Evolutionary conservation across 768 basidiomycete genomes (phyloP).

Genomic region (Rhizopogon salebrosus): DNA sequence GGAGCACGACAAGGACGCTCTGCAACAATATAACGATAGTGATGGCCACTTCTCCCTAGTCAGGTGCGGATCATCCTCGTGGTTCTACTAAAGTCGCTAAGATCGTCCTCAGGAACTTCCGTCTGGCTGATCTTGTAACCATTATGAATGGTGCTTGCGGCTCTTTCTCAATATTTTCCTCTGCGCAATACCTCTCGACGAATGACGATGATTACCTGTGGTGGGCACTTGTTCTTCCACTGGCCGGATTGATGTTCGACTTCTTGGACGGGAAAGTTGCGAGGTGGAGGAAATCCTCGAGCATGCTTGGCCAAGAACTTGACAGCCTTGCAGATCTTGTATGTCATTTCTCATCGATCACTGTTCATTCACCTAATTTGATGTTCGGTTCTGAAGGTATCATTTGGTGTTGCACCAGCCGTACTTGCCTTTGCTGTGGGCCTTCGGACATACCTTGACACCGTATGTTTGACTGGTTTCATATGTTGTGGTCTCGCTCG

Average conservation of each 20-base stretch:
- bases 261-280: constrained; percentile 98
- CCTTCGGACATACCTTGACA: constrained; percentile 87
- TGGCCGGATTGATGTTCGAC: constrained; percentile 96
- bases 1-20: constrained; percentile 28
- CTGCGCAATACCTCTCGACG: constrained; percentile 80
- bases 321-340: constrained; percentile 96
- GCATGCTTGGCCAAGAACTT: constrained; percentile 95
- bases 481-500: constrained; percentile 96
- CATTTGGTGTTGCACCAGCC: constrained; percentile 97
- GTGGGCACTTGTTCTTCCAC: constrained; percentile 82
- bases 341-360: constrained; percentile 19
- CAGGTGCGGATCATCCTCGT: constrained; percentile 46
- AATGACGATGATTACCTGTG: constrained; percentile 77
- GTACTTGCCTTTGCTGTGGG: constrained; percentile 88
- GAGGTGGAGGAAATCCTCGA: constrained; percentile 91
- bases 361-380: constrained; percentile 1
- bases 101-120: constrained; percentile 73
- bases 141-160: constrained; percentile 99
- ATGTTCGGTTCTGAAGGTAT: constrained; percentile 54
- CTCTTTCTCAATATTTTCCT: constrained; percentile 90
- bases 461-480: constrained; percentile 79
- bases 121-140: constrained; percentile 95
- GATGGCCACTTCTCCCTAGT: constrained; percentile 98
- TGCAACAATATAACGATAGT: constrained; percentile 82
- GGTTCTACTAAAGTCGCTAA: constrained; percentile 8